phyloP scores from a whole-genome alignment of 1,284 basidiomycete genomes.

The Trichosporon ovoides region DNA sequence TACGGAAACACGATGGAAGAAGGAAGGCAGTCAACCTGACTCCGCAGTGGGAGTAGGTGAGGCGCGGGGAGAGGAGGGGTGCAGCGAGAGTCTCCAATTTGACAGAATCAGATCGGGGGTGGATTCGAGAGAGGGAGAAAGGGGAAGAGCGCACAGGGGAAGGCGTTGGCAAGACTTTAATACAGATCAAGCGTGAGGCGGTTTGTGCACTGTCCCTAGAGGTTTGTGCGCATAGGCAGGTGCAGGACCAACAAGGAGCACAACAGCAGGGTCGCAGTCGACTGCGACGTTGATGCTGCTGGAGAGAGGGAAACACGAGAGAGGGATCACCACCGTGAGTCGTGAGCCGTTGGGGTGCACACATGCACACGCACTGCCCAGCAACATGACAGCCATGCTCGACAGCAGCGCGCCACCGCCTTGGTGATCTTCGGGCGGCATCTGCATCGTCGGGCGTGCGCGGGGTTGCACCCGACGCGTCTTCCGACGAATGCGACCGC shows the following conservation, averaged over 20 bases:
- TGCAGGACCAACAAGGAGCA: background rate
- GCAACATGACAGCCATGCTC: too few species aligned
- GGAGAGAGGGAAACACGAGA: background rate
- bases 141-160: background rate
- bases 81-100: background rate
- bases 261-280: background rate
- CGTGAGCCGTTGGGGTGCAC: too few species aligned
- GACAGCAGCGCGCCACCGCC: too few species aligned
- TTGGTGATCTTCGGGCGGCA: too few species aligned
- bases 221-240: slow-evolving; percentile 2
- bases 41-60: slow-evolving; percentile 1
- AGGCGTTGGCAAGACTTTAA: background rate
- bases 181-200: background rate
- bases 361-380: too few species aligned
- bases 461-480: too few species aligned
- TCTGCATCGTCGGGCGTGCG: too few species aligned
- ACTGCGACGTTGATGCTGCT: background rate
- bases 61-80: background rate
- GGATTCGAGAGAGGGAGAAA: background rate
- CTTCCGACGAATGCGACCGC: too few species aligned
- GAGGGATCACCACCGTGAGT: background rate
- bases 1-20: background rate
- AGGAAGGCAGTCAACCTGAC: background rate
- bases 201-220: background rate
- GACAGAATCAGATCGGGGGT: background rate